Evolutionary conservation across 169 alveolate species (phyloP).

Genomic region (Plasmodium vinckei): DNA sequence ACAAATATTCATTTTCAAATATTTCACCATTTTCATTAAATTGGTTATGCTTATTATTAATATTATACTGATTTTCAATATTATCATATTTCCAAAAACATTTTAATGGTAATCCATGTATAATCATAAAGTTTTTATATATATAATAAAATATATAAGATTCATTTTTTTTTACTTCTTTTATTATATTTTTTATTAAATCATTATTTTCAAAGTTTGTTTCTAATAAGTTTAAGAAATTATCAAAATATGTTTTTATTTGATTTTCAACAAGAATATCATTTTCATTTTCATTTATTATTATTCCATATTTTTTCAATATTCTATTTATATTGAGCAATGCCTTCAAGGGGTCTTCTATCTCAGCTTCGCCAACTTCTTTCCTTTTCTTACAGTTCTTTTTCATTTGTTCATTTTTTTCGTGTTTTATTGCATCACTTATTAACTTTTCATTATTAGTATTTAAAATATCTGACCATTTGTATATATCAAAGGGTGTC

Average conservation of each 20-base stretch:
- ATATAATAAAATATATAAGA: conserved; percentile 53
- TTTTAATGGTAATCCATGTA: conserved; percentile 60
- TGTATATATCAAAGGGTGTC: conserved; percentile 68
- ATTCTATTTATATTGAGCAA: conserved; percentile 28
- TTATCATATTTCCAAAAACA: conserved; percentile 66
- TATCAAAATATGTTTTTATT: conserved; percentile 22
- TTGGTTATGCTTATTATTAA: background rate
- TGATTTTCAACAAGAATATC: conserved; percentile 58
- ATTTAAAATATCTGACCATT: conserved; percentile 60
- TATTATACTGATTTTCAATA: conserved; percentile 7
- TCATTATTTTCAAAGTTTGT: conserved; percentile 20
- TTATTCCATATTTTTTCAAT: conserved; percentile 13
- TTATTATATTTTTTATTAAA: conserved; percentile 3
- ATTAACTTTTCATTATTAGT: conserved; percentile 55
- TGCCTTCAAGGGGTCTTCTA: background rate
- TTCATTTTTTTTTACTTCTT: conserved; percentile 39
- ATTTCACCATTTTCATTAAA: conserved; percentile 22
- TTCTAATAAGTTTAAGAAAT: conserved; percentile 33
- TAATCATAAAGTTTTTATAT: conserved; percentile 33
- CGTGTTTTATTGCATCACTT: conserved; percentile 52
- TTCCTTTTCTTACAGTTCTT: background rate
- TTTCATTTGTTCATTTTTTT: conserved; percentile 7
- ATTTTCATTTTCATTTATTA: conserved; percentile 73
- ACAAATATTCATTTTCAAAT: conserved; percentile 53
- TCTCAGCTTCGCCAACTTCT: background rate